Conservation (phyloP, 2,329 filamentous ascomycete species). For the Fonsecaea pedrosoi region DNA sequence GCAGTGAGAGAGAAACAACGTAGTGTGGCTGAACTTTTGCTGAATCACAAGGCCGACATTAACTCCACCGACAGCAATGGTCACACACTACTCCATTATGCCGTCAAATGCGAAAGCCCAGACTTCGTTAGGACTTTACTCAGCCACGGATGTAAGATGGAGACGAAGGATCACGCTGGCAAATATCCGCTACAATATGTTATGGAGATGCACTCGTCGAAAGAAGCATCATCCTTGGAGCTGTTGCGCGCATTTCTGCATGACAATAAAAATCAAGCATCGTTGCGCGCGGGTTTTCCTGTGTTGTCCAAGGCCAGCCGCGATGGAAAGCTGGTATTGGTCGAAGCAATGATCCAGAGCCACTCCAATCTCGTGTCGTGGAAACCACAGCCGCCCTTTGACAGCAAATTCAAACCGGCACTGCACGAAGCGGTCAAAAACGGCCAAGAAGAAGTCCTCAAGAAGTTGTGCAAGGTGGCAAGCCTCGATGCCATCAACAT, state of each 20-base stretch:
- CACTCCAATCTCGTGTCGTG: neutral
- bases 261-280: neutral
- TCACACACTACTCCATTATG: slow-evolving; percentile 23
- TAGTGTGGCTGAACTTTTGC: neutral
- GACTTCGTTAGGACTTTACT: too few relatives aligned
- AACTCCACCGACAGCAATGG: neutral
- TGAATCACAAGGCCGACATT: neutral
- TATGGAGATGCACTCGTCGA: neutral
- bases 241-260: neutral
- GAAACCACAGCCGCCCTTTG: neutral
- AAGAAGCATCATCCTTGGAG: neutral
- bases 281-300: neutral
- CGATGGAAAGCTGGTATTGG: neutral
- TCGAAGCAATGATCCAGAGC: neutral
- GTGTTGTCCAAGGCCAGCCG: neutral
- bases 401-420: neutral
- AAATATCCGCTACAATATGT: slow-evolving; percentile 3
- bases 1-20: neutral
- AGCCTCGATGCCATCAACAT: neutral
- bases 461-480: slow-evolving; percentile 4
- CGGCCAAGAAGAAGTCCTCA: slow-evolving; percentile 2
- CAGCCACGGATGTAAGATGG: neutral
- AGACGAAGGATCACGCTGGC: neutral
- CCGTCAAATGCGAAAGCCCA: too few relatives aligned
- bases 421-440: slow-evolving; percentile 13